Evolutionary conservation across 371 early-diverging fungal species (phyloP).

Genomic region (Umbelopsis sp.): DNA sequence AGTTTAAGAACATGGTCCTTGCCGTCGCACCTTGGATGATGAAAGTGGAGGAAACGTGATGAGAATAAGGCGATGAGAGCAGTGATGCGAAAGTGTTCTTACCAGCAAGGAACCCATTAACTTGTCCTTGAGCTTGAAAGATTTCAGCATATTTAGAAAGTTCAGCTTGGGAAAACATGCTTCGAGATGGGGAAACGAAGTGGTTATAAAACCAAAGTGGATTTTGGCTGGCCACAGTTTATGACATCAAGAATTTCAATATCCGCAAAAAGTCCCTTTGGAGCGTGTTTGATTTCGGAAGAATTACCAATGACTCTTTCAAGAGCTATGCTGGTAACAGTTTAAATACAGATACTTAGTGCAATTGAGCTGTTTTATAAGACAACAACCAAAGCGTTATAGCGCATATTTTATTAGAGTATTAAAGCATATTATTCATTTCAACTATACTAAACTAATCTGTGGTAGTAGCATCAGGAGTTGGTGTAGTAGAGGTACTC

Average conservation of each 20-base stretch:
- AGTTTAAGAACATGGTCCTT: conserved; percentile 70
- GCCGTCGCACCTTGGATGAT: conserved; percentile 59
- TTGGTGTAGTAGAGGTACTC: conserved; percentile 14
- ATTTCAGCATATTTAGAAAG: conserved; percentile 66
- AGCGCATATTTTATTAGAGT: background rate
- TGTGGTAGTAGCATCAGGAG: background rate
- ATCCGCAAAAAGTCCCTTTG: background rate
- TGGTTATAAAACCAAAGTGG: background rate
- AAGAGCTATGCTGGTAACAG: too few relatives aligned
- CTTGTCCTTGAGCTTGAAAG: conserved; percentile 65
- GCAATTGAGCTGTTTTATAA: too few relatives aligned
- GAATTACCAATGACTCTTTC: too few relatives aligned
- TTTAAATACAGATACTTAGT: too few relatives aligned
- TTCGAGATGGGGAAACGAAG: background rate
- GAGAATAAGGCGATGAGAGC: background rate
- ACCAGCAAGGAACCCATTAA: conserved; percentile 76
- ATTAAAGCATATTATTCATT: background rate
- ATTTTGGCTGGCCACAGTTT: background rate
- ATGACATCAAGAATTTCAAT: conserved; percentile 9
- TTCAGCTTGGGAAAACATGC: conserved; percentile 48
- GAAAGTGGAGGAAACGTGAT: background rate
- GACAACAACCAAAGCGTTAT: background rate
- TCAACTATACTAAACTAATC: background rate
- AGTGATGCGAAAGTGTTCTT: conserved; percentile 7
- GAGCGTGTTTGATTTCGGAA: too few relatives aligned